phyloP scores from a whole-genome alignment of 345 rosid species.

The rapeseed (Brassica napus) region DNA sequence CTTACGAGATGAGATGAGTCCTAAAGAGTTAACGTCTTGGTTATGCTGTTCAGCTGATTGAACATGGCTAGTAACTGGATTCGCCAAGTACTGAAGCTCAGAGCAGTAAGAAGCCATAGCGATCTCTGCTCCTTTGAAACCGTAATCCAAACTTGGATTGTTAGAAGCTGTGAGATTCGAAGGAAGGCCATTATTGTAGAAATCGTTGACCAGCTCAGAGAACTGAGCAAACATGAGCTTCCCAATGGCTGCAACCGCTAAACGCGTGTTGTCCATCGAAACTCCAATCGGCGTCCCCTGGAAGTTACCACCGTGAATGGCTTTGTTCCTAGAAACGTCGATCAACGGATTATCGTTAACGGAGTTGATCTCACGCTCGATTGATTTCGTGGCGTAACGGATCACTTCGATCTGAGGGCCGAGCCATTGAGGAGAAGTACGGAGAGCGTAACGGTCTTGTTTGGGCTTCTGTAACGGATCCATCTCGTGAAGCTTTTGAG shows the following conservation, averaged over 20 bases:
- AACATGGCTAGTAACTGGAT: constrained; percentile 78
- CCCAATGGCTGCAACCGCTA: constrained; percentile 68
- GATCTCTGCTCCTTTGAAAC: constrained; percentile 79
- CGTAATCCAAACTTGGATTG: constrained; percentile 75
- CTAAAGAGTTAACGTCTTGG: constrained; percentile 76
- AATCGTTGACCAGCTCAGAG: constrained; percentile 73
- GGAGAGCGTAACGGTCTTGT: constrained; percentile 70
- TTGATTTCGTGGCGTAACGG: constrained; percentile 59
- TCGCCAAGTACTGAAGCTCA: constrained; percentile 69
- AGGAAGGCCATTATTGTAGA: constrained; percentile 80
- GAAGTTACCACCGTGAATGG: constrained; percentile 79
- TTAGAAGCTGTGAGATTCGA: constrained; percentile 61
- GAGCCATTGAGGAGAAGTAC: constrained; percentile 80
- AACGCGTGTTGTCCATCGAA: constrained; percentile 73
- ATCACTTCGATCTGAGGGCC: constrained; percentile 79
- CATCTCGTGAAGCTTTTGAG: constrained; percentile 56
- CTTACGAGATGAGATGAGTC: constrained; percentile 66
- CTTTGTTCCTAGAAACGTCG: constrained; percentile 67
- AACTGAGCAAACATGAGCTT: constrained; percentile 79
- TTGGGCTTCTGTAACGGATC: constrained; percentile 77
- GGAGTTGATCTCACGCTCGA: constrained; percentile 77
- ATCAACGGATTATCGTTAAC: constrained; percentile 76
- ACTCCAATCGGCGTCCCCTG: constrained; percentile 86
- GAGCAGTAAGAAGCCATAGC: constrained; percentile 85
- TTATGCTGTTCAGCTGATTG: constrained; percentile 77